Base-by-base conservation (phyloP, 75 land plant species). In the Adiantum capillusveneris region DNA sequence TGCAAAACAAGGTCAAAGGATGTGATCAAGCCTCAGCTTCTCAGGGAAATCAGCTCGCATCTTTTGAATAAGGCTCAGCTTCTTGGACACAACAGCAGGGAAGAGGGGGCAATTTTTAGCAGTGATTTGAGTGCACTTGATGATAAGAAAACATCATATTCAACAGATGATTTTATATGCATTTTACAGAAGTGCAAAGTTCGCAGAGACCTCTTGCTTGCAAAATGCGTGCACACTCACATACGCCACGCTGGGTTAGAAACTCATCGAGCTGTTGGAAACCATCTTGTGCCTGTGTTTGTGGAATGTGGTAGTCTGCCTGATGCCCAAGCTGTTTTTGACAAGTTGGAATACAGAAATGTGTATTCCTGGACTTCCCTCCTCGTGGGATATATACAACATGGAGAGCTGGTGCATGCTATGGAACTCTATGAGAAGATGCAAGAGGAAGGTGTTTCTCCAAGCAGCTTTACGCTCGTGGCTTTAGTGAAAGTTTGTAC, bases 401-500 rank as follows among this genome's bases (percentile, higher is more conserved):
- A 39, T 39, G 42, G 42, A 7, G 12, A 39, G 7, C 13, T 39
- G 42, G 12, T 9, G 13, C 13, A 13, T 13, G 42, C 42, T 39
- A 7, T 39, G 7, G 7, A 13, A 9, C 13, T 39, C 12, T 39
- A 39, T 13, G 13, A 39, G 42, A 39, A 13, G 13, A 39, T 39
- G 42, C 13, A 13, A 9, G 42, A 39, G 13, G 42, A 39, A 9
- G 13, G 42, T 13, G 42, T 39, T 39, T 9, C 12, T 13, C 42
- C 42, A 9, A 39, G 42, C 13, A 39, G 42, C 12, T 39, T 9
- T 13, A 39, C 42, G 12, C 13, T 39, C 13, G 42, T 39, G 42
- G 42, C 42, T 39, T 9, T 39, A n/a, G n/a, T 48, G 51, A 63
- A 67, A 41, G 65, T 65, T 1, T 74, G 76, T 44, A 51, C 55